Conservation (phyloP, 2,329 filamentous ascomycete genomes). For the Stagonosporopsis cucurbitacearum region DNA sequence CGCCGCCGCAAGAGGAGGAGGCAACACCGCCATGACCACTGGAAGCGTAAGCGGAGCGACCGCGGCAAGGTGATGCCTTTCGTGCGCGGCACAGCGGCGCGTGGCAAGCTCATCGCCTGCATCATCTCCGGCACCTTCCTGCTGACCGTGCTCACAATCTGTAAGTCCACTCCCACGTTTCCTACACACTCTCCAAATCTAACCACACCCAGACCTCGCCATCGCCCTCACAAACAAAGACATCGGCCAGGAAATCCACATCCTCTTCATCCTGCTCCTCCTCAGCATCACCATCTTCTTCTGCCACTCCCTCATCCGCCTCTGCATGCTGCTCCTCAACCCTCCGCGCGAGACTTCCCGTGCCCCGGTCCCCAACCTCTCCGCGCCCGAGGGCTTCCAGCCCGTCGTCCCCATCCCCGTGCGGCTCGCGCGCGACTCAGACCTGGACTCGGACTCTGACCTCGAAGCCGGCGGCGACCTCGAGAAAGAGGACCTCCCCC, state of each 20-base stretch:
- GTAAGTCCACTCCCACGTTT: slow-evolving; percentile 60
- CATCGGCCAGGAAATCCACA: slow-evolving; percentile 73
- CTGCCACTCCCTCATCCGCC: slow-evolving; percentile 76
- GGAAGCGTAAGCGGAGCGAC: slow-evolving; percentile 37
- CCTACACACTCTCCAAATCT: slow-evolving; percentile 4
- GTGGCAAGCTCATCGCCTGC: slow-evolving; percentile 51
- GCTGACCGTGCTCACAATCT: slow-evolving; percentile 65
- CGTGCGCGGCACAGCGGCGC: slow-evolving; percentile 35
- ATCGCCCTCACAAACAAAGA: slow-evolving; percentile 71
- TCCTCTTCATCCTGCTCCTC: slow-evolving; percentile 80
- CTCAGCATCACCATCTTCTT: slow-evolving; percentile 78
- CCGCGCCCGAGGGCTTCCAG: slow-evolving; percentile 69
- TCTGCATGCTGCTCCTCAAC: slow-evolving; percentile 70
- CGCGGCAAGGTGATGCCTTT: slow-evolving; percentile 27
- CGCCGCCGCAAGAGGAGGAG: slow-evolving; percentile 43
- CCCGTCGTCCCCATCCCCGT: slow-evolving; percentile 78
- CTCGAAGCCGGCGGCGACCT: slow-evolving; percentile 19
- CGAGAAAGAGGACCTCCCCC: slow-evolving; percentile 31
- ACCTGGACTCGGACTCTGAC: slow-evolving; percentile 63
- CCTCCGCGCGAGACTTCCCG: slow-evolving; percentile 39
- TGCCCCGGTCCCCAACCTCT: slow-evolving; percentile 55
- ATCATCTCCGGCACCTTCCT: slow-evolving; percentile 71
- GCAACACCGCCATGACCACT: slow-evolving; percentile 33
- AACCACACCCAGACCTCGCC: slow-evolving; percentile 67
- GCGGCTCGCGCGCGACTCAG: slow-evolving; percentile 75